A percentile compares a stretch with the other conserved stretches of the same genome.
phyloP scores from a whole-genome alignment of 306 rosid species.

The Oemleria cerasiformis region DNA sequence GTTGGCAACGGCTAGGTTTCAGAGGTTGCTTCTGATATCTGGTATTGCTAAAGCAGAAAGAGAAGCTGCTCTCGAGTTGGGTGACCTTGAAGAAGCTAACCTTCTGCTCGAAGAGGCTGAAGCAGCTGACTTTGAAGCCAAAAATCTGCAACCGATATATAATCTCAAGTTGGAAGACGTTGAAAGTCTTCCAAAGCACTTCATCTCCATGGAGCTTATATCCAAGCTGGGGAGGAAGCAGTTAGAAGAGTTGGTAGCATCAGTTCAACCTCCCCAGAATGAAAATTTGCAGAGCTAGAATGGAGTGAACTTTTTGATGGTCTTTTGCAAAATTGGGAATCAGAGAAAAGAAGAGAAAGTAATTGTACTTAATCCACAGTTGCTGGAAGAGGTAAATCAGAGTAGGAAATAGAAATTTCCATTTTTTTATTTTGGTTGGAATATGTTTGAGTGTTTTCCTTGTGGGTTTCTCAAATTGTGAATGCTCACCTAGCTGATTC shows the following conservation, averaged over 20 bases:
- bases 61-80: slow-evolving; percentile 63
- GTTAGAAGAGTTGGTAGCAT: slow-evolving; percentile 57
- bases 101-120: slow-evolving; percentile 78
- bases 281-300: background rate
- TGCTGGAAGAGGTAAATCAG: background rate
- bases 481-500: background rate
- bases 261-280: slow-evolving; percentile 18
- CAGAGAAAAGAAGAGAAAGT: background rate
- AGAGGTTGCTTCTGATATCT: slow-evolving; percentile 62
- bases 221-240: slow-evolving; percentile 56
- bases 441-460: background rate
- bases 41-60: slow-evolving; percentile 68
- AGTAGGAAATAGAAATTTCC: background rate
- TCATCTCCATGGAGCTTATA: slow-evolving; percentile 72
- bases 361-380: background rate
- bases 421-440: background rate
- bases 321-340: slow-evolving; percentile 12
- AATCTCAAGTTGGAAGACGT: slow-evolving; percentile 51
- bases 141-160: slow-evolving; percentile 52
- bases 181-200: slow-evolving; percentile 40
- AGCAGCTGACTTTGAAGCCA: slow-evolving; percentile 67
- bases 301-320: background rate
- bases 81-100: slow-evolving; percentile 69
- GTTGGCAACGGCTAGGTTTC: slow-evolving; percentile 65
- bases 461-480: background rate